Evolutionary conservation across 1,139 yeast genomes (phyloP).

Genomic region (Barnettozyma hawaiiensis): DNA sequence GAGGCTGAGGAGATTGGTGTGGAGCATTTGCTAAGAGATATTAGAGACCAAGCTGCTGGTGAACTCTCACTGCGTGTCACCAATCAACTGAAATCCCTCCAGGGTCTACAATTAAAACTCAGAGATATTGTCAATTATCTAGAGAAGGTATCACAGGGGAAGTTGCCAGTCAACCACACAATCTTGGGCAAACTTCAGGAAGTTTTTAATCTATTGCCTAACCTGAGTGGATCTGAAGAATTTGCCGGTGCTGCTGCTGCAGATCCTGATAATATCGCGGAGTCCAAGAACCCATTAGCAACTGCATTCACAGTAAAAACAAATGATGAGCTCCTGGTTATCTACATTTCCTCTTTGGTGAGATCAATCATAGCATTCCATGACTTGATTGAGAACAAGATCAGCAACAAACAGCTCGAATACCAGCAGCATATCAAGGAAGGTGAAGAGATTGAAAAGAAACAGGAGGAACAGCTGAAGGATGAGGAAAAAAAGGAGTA

Average conservation of each 20-base stretch:
- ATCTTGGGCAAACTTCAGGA: slow-evolving; percentile 92
- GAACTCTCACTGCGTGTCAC: slow-evolving; percentile 81
- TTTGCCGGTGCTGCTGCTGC: too few relatives aligned
- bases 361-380: slow-evolving; percentile 96
- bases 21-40: slow-evolving; percentile 89
- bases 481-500: not conserved
- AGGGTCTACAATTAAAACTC: slow-evolving; percentile 79
- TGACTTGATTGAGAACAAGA: slow-evolving; percentile 92
- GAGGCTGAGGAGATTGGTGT: slow-evolving; percentile 99
- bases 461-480: slow-evolving; percentile 6
- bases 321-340: slow-evolving; percentile 92
- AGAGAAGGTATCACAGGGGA: slow-evolving; percentile 63
- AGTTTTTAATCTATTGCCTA: slow-evolving; percentile 88
- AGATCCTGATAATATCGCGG: slow-evolving; percentile 21
- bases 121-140: slow-evolving; percentile 75
- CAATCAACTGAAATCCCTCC: slow-evolving; percentile 80
- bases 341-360: slow-evolving; percentile 83
- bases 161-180: slow-evolving; percentile 82
- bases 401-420: slow-evolving; percentile 66
- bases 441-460: slow-evolving; percentile 21
- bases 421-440: slow-evolving; percentile 25
- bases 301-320: slow-evolving; percentile 88
- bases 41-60: slow-evolving; percentile 96
- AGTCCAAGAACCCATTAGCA: slow-evolving; percentile 45
- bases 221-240: slow-evolving; percentile 41